These are phyloP conservation scores for Termitomyces heimii DNA, from an alignment of 768 basidiomycete genomes.

Conservation along the genomic window DNA sequence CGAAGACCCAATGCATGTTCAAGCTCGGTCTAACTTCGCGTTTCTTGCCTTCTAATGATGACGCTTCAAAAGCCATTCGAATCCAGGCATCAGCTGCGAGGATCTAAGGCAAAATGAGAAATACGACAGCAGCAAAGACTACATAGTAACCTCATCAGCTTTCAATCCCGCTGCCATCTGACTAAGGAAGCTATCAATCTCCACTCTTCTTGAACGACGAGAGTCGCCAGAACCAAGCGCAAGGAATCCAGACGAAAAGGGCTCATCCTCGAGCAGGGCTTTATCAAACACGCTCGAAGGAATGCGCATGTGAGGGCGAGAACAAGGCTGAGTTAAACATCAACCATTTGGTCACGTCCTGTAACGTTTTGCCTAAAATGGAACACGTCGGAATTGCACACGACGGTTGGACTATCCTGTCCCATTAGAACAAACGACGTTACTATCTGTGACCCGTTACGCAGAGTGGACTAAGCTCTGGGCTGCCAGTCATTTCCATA, in stretches of 20 bases:
- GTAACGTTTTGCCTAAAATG: too few relatives aligned
- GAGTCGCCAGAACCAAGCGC: background rate
- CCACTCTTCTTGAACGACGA: background rate
- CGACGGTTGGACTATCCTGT: too few relatives aligned
- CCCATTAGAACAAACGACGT: too few relatives aligned
- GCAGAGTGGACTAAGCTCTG: too few relatives aligned
- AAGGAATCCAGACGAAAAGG: conserved; percentile 6
- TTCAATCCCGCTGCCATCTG: background rate
- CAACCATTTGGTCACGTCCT: background rate
- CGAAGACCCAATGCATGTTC: conserved; percentile 11
- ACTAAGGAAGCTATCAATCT: conserved; percentile 1
- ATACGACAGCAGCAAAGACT: background rate
- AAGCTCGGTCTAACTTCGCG: conserved; percentile 1
- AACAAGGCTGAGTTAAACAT: background rate
- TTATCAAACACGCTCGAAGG: conserved; percentile 17
- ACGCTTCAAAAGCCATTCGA: conserved; percentile 6
- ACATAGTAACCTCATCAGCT: background rate
- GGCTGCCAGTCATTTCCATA: too few relatives aligned
- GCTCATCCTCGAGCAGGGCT: conserved; percentile 16
- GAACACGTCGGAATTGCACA: too few relatives aligned
- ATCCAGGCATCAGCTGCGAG: conserved; percentile 11
- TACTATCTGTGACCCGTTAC: too few relatives aligned
- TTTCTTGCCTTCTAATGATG: background rate
- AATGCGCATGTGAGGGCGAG: background rate
- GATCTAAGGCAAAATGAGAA: conserved; percentile 2